A percentile compares a stretch with the other conserved stretches of the same genome.
These are phyloP conservation scores for Ophiostoma perfectum DNA, from an alignment of 2,329 filamentous ascomycete genomes.

Conservation along the genomic window DNA sequence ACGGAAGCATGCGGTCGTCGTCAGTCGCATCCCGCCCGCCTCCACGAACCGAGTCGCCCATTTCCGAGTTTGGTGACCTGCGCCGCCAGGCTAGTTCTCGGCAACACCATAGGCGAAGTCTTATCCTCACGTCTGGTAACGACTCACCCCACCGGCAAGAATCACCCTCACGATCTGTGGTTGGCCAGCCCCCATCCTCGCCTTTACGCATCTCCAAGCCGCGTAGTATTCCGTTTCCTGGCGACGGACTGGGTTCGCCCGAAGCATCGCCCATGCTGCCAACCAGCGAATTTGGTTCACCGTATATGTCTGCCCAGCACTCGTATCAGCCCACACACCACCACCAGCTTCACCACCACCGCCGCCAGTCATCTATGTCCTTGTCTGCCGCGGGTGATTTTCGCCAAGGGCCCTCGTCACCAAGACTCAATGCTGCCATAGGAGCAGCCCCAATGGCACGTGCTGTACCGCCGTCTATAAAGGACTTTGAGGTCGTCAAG, in stretches of 20 bases:
- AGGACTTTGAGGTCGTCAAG: slow-evolving; percentile 99
- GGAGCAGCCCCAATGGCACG: slow-evolving; percentile 76
- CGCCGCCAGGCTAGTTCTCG: slow-evolving; percentile 70
- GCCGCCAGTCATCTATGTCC: slow-evolving; percentile 87
- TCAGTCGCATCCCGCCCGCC: slow-evolving; percentile 64
- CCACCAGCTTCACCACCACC: slow-evolving; percentile 56
- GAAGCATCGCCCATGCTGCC: slow-evolving; percentile 84
- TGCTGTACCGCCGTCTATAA: slow-evolving; percentile 90
- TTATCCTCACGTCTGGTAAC: slow-evolving; percentile 63
- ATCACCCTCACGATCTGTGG: slow-evolving; percentile 69
- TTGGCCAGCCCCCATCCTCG: slow-evolving; percentile 63
- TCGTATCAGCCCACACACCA: slow-evolving; percentile 60
- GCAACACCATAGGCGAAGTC: slow-evolving; percentile 79
- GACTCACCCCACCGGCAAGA: slow-evolving; percentile 74
- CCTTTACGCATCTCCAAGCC: slow-evolving; percentile 83
- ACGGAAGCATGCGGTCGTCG: slow-evolving; percentile 68
- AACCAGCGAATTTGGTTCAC: slow-evolving; percentile 74
- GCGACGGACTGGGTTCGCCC: slow-evolving; percentile 71
- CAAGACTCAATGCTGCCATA: slow-evolving; percentile 64
- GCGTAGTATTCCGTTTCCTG: slow-evolving; percentile 53
- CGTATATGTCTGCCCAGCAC: slow-evolving; percentile 45
- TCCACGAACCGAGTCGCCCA: slow-evolving; percentile 78
- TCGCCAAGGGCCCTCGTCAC: slow-evolving; percentile 67
- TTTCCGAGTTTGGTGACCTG: slow-evolving; percentile 75
- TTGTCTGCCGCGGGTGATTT: slow-evolving; percentile 39